These are phyloP conservation scores for Malassezia dermatis DNA, from an alignment of 1,284 basidiomycete species.

Conservation along the genomic window DNA sequence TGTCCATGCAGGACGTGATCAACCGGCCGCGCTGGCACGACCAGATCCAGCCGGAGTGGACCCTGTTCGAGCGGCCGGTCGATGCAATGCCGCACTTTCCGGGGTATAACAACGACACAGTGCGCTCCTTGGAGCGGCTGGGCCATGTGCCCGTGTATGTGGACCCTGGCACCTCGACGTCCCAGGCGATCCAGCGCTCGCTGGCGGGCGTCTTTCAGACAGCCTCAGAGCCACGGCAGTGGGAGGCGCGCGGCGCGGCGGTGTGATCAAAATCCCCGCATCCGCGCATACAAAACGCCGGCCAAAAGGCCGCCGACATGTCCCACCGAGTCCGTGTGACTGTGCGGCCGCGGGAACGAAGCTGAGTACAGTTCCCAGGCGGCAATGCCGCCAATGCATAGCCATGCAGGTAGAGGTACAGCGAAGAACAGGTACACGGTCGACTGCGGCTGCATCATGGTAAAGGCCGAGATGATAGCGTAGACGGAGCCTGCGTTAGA, in stretches of 20 bases:
- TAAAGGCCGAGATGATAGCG: slow-evolving; percentile 60
- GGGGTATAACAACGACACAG: slow-evolving; percentile 45
- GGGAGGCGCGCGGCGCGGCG: slow-evolving; percentile 32
- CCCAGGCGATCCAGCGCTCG: slow-evolving; percentile 32
- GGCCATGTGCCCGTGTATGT: slow-evolving; percentile 47
- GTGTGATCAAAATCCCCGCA: slow-evolving; percentile 7
- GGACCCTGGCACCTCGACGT: slow-evolving; percentile 27
- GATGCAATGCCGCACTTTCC: slow-evolving; percentile 26
- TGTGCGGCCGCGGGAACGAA: slow-evolving; percentile 48
- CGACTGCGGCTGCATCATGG: slow-evolving; percentile 60
- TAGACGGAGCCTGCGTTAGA: slow-evolving; percentile 53
- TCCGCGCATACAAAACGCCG: slow-evolving; percentile 52
- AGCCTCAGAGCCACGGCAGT: slow-evolving; percentile 34
- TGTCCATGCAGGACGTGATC: slow-evolving; percentile 27
- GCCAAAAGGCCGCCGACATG: slow-evolving; percentile 68
- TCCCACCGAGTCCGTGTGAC: slow-evolving; percentile 59
- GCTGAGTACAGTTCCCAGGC: slow-evolving; percentile 59
- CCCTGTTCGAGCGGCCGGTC: slow-evolving; percentile 44
- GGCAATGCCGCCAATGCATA: slow-evolving; percentile 63
- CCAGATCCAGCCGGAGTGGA: slow-evolving; percentile 45
- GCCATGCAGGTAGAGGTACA: slow-evolving; percentile 73
- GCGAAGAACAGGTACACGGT: slow-evolving; percentile 64
- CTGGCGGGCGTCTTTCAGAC: slow-evolving; percentile 21
- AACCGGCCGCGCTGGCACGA: slow-evolving; percentile 50
- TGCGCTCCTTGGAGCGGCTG: slow-evolving; percentile 1